Conservation (phyloP, 1,284 basidiomycete species). For the Ceratobasidium sp. region DNA sequence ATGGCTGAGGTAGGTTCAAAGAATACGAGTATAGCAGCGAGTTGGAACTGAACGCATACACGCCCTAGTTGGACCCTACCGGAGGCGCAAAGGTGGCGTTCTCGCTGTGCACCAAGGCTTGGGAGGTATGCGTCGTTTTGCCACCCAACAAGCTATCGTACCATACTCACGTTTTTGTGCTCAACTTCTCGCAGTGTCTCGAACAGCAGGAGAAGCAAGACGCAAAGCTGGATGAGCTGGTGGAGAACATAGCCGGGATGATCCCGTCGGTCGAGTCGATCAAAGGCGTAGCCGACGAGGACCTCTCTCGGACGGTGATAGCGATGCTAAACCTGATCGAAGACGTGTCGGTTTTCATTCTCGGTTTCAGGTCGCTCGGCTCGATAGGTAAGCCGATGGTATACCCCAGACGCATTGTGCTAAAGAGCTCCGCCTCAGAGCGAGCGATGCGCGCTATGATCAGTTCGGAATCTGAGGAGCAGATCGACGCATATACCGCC, state of each 20-base stretch:
- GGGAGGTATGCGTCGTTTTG: too few relatives aligned
- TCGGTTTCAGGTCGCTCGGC: background rate
- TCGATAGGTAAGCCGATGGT: background rate
- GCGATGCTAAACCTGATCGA: constrained; percentile 1
- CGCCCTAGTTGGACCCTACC: too few relatives aligned
- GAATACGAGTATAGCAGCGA: too few relatives aligned
- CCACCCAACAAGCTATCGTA: background rate
- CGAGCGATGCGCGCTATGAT: background rate
- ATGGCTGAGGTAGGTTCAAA: constrained; percentile 10
- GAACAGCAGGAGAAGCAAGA: background rate
- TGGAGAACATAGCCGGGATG: background rate
- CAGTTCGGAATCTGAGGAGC: background rate
- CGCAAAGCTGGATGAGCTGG: background rate
- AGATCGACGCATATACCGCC: background rate
- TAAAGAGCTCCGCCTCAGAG: background rate
- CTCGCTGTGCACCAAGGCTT: too few relatives aligned
- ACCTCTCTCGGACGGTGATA: background rate
- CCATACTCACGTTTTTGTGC: background rate
- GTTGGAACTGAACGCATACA: too few relatives aligned
- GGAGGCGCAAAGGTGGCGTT: too few relatives aligned
- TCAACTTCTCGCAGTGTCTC: background rate
- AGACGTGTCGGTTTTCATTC: constrained; percentile 11
- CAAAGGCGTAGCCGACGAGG: background rate
- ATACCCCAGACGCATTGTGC: too few relatives aligned
- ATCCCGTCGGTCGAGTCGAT: constrained; percentile 5